Conservation (phyloP, 805 yeast species). For the Hermanozyma aechmeae region DNA sequence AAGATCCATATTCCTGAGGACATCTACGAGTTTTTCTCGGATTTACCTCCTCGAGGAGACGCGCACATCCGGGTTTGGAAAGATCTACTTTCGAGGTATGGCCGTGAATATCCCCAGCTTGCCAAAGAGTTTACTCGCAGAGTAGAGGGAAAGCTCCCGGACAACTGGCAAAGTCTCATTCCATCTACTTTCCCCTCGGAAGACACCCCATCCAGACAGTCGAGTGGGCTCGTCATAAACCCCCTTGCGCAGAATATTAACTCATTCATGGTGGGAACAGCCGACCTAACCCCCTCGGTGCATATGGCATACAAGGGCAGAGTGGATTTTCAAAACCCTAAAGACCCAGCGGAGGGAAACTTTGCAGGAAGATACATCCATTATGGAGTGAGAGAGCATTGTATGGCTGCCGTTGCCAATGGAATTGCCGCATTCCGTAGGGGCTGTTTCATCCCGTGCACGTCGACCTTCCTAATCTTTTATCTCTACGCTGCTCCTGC, state of each 20-base stretch:
- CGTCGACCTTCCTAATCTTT: slow-evolving; percentile 28
- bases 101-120: slow-evolving; percentile 15
- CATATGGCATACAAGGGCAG: slow-evolving; percentile 19
- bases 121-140: slow-evolving; percentile 16
- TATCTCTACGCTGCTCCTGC: slow-evolving; percentile 43
- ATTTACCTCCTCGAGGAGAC: slow-evolving; percentile 13
- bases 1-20: slow-evolving; percentile 14
- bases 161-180: slow-evolving; percentile 14
- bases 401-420: slow-evolving; percentile 23
- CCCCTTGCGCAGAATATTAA: slow-evolving; percentile 16
- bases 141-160: slow-evolving; percentile 17
- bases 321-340: slow-evolving; percentile 21
- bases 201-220: slow-evolving; percentile 17
- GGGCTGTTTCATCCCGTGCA: slow-evolving; percentile 28
- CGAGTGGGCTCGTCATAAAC: slow-evolving; percentile 18
- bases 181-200: slow-evolving; percentile 9
- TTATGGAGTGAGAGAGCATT: slow-evolving; percentile 25
- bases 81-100: slow-evolving; percentile 10
- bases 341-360: slow-evolving; percentile 13
- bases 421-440: slow-evolving; percentile 22
- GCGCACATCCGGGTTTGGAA: slow-evolving; percentile 14
- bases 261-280: slow-evolving; percentile 23
- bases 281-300: slow-evolving; percentile 25
- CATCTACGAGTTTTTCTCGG: slow-evolving; percentile 20
- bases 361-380: slow-evolving; percentile 21